Conservation (phyloP, 2,329 filamentous ascomycete genomes). For the Diaporthe longicolla region DNA sequence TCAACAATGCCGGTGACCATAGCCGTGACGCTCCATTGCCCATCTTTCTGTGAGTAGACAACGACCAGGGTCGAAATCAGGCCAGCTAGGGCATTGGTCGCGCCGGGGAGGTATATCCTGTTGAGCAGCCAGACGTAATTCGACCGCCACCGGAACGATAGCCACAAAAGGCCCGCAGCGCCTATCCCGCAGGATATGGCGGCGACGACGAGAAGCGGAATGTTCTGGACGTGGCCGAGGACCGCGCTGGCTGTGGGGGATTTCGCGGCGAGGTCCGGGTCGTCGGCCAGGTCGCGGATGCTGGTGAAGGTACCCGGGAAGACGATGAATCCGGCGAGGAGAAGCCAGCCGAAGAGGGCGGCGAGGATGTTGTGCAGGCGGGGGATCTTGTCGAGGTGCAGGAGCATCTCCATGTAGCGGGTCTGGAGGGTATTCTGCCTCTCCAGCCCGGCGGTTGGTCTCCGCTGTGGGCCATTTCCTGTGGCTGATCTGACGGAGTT, state of each 20-base stretch:
- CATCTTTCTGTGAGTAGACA: constrained; percentile 63
- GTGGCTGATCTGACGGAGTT: neutral
- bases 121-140: constrained; percentile 70
- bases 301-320: constrained; percentile 67
- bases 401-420: constrained; percentile 62
- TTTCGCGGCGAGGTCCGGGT: constrained; percentile 12
- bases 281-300: constrained; percentile 37
- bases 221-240: constrained; percentile 36
- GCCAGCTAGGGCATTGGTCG: constrained; percentile 65
- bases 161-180: constrained; percentile 55
- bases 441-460: constrained; percentile 32
- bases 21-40: constrained; percentile 54
- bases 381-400: constrained; percentile 60
- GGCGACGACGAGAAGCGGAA: constrained; percentile 59
- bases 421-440: constrained; percentile 43
- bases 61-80: constrained; percentile 64
- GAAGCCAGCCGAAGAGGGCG: constrained; percentile 60
- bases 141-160: constrained; percentile 58
- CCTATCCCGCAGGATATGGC: constrained; percentile 60
- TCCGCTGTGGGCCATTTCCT: neutral
- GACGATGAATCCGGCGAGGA: constrained; percentile 67
- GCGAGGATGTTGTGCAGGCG: constrained; percentile 62
- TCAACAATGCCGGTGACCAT: constrained; percentile 36
- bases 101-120: constrained; percentile 61
- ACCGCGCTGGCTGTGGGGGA: constrained; percentile 28